phyloP scores from a whole-genome alignment of 2,329 filamentous ascomycete species.

The Sarocladiaceae sp. region DNA sequence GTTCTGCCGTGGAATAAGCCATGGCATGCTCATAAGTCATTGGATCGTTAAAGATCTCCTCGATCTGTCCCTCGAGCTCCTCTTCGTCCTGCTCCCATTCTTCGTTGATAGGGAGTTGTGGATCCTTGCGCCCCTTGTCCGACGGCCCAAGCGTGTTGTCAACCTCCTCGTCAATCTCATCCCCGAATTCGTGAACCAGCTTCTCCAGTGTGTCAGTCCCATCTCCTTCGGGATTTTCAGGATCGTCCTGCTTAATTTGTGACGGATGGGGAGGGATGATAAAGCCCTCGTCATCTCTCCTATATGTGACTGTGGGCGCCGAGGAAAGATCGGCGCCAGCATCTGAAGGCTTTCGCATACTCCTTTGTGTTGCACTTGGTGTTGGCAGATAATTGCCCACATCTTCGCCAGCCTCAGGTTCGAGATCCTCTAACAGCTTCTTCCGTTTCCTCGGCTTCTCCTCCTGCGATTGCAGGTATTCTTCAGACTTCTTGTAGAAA shows the following conservation, averaged over 20 bases:
- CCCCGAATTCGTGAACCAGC: slow-evolving; percentile 42
- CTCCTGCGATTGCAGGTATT: slow-evolving; percentile 51
- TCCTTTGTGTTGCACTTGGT: slow-evolving; percentile 4
- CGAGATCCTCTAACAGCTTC: slow-evolving; percentile 25
- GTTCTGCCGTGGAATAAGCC: slow-evolving; percentile 53
- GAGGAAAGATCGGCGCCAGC: slow-evolving; percentile 30
- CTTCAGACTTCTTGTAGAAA: slow-evolving; percentile 63
- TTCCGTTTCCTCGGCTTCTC: slow-evolving; percentile 46
- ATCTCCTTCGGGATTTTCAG: slow-evolving; percentile 15
- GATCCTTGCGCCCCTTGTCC: slow-evolving; percentile 19
- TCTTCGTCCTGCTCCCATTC: slow-evolving; percentile 62
- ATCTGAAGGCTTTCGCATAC: slow-evolving; percentile 16
- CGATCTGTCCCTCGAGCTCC: slow-evolving; percentile 66
- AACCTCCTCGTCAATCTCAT: slow-evolving; percentile 28
- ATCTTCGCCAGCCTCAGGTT: slow-evolving; percentile 17
- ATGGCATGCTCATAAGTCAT: slow-evolving; percentile 52
- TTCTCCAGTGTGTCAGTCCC: slow-evolving; percentile 26
- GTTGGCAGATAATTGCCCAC: slow-evolving; percentile 8
- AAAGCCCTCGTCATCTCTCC: slow-evolving; percentile 64
- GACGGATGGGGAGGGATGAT: slow-evolving; percentile 53
- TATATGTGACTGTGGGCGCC: slow-evolving; percentile 31
- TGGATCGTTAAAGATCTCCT: slow-evolving; percentile 62
- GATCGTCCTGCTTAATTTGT: slow-evolving; percentile 29
- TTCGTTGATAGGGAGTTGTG: slow-evolving; percentile 53
- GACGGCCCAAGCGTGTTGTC: slow-evolving; percentile 15